Evolutionary conservation across 768 basidiomycete genomes (phyloP).

Genomic region (Podaxis rugospora): DNA sequence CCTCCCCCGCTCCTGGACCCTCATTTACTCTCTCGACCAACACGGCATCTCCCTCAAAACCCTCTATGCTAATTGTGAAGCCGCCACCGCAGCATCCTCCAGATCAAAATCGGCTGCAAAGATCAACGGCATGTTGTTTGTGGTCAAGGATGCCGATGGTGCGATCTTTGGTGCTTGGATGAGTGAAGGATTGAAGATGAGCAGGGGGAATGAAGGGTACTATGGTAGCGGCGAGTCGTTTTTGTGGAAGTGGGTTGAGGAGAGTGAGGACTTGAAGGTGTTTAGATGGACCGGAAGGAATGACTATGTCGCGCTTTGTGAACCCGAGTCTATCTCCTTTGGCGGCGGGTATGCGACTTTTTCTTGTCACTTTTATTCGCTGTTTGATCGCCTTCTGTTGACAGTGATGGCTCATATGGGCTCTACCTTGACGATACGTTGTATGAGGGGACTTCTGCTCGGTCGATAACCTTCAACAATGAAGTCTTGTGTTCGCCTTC

Average conservation of each 20-base stretch:
- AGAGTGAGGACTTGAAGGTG: slow-evolving; percentile 44
- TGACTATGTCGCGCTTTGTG: slow-evolving; percentile 85
- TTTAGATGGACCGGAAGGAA: slow-evolving; percentile 88
- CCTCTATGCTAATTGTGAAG: slow-evolving; percentile 66
- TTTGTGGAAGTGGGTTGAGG: slow-evolving; percentile 60
- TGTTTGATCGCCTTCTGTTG: slow-evolving; percentile 1
- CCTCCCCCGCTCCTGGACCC: slow-evolving; percentile 66
- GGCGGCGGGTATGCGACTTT: slow-evolving; percentile 77
- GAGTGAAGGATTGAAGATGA: slow-evolving; percentile 62
- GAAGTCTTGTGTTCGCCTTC: slow-evolving; percentile 63
- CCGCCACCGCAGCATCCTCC: slow-evolving; percentile 28
- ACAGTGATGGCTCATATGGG: slow-evolving; percentile 82
- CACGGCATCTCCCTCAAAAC: slow-evolving; percentile 92
- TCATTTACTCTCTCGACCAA: slow-evolving; percentile 90
- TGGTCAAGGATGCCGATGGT: slow-evolving; percentile 57
- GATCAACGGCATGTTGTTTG: slow-evolving; percentile 43
- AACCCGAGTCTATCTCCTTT: slow-evolving; percentile 75
- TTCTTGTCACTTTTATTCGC: neutral
- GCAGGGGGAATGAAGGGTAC: slow-evolving; percentile 62
- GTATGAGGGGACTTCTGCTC: slow-evolving; percentile 77
- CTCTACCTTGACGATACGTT: slow-evolving; percentile 83
- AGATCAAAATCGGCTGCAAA: slow-evolving; percentile 10
- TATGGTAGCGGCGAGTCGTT: slow-evolving; percentile 94
- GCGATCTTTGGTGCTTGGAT: slow-evolving; percentile 80
- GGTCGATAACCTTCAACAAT: slow-evolving; percentile 85